These are phyloP conservation scores for Solanum hybrid DNA, from an alignment of 305 asterid genomes.

Conservation along the genomic window DNA sequence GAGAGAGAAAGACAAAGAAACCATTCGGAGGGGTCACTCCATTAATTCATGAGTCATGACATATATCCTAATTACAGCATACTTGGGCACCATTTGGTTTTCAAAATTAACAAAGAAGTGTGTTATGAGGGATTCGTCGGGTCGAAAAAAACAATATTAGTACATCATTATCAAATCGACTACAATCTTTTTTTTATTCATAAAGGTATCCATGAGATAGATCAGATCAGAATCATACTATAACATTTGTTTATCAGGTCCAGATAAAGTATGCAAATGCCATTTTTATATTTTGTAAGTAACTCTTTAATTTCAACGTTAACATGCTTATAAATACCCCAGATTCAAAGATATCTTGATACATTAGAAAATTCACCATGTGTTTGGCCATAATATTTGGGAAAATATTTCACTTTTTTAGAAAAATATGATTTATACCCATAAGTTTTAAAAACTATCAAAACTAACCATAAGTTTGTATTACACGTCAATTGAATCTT, in stretches of 20 bases:
- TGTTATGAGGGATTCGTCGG: background rate
- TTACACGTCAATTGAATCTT: too few species aligned
- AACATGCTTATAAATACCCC: background rate
- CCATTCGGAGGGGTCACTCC: conserved; percentile 18
- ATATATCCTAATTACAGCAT: background rate
- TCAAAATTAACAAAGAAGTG: background rate
- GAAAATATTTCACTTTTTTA: too few species aligned
- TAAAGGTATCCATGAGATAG: background rate
- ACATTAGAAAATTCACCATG: too few species aligned
- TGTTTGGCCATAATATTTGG: too few species aligned
- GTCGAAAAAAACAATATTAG: background rate
- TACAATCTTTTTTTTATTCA: too few species aligned
- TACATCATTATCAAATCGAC: background rate
- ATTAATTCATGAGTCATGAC: background rate
- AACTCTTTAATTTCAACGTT: background rate
- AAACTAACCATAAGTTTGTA: too few species aligned
- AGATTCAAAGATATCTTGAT: background rate
- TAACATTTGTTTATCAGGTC: background rate
- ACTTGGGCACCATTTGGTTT: background rate
- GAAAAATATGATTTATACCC: too few species aligned
- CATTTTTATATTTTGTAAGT: background rate
- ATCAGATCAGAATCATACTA: background rate
- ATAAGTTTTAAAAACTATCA: too few species aligned
- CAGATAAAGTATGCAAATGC: background rate
- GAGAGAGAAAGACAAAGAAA: conserved; percentile 36